phyloP scores from a whole-genome alignment of 148 eudicot species.

The Persicaria tinctoria region DNA sequence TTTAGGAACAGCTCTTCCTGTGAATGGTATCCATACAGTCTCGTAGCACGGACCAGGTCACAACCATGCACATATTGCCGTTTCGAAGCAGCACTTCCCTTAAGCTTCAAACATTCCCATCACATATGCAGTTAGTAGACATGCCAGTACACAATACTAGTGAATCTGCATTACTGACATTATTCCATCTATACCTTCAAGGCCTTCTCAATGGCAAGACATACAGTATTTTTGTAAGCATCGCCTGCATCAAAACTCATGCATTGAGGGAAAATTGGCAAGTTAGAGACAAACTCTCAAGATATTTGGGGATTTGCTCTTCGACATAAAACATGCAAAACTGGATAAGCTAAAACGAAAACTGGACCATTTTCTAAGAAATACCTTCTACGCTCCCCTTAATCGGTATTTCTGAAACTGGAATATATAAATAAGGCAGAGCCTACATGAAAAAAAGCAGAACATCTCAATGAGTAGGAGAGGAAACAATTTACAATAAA shows the following conservation, averaged over 20 bases:
- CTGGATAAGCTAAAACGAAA: conserved; percentile 16
- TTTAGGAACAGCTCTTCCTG: conserved; percentile 80
- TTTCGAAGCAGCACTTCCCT: conserved; percentile 73
- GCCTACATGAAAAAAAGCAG: conserved; percentile 45
- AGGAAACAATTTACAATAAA: neutral
- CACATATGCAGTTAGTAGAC: conserved; percentile 11
- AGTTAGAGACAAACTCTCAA: neutral
- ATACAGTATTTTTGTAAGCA: conserved; percentile 38
- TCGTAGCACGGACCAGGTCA: conserved; percentile 68
- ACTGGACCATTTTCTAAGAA: neutral
- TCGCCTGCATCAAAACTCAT: conserved; percentile 28
- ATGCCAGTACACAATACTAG: neutral
- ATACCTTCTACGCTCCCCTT: conserved; percentile 44
- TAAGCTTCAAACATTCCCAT: conserved; percentile 43
- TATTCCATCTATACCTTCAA: conserved; percentile 48
- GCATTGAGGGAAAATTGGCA: neutral
- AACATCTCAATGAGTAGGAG: neutral
- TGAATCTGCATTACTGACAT: neutral
- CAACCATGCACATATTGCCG: conserved; percentile 95
- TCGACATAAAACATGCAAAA: neutral
- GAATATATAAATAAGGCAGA: conserved; percentile 79
- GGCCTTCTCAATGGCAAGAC: conserved; percentile 73
- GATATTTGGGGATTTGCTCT: neutral
- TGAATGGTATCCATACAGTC: conserved; percentile 82
- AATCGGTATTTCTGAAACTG: conserved; percentile 55